Base-by-base conservation (phyloP, 495 filamentous ascomycete genomes). In the Bacidia gigantensis region DNA sequence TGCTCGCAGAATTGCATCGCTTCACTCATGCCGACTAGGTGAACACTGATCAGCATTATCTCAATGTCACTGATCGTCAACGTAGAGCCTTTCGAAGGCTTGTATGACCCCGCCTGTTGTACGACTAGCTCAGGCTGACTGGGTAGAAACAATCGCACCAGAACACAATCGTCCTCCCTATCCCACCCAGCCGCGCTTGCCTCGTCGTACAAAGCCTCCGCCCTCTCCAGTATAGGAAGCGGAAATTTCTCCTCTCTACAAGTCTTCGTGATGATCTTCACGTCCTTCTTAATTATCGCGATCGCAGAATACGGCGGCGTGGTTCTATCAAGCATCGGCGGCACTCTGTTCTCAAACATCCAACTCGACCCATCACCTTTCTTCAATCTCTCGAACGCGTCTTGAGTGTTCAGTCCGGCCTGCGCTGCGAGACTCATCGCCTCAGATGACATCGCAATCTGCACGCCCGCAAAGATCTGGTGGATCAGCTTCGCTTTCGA, bases 401-500 rank as follows among this genome's bases (percentile, higher is more conserved):
- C 60, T 11, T 64, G 64, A 2, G 79, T 76, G 58, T 87, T 76
- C 50, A 89, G 64, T 0, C 85, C 83, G 35, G 86, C 65, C 12
- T 73, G 71, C 38, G 76, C 80, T 10, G 83, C 85, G 45, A 89
- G 77, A 0, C 83, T 86, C 75, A 85, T 75, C 1, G 76, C 80
- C 65, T 92, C 86, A 58, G 79, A 81, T 11, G 79, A 73, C 9
- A 81, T 76, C 1, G 83, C 71, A 57, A 92, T 89, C 54, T 88
- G 79, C 51, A 83, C 81, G 0, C 79, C 85, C 0, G 85, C 86
- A 11, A 89, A 72, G 17, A 92, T 79, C 63, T 92, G 86, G 65
- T 89, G 86, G 47, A 84, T 79, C 77, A 88, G 86, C 67, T 92
- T 92, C 74, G 88, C 84, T 60, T 89, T 89, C 57, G 81, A 86